A percentile compares a stretch with the other conserved stretches of the same genome.
Conservation (phyloP, 345 rosid genomes). For the Salix viminalis region DNA sequence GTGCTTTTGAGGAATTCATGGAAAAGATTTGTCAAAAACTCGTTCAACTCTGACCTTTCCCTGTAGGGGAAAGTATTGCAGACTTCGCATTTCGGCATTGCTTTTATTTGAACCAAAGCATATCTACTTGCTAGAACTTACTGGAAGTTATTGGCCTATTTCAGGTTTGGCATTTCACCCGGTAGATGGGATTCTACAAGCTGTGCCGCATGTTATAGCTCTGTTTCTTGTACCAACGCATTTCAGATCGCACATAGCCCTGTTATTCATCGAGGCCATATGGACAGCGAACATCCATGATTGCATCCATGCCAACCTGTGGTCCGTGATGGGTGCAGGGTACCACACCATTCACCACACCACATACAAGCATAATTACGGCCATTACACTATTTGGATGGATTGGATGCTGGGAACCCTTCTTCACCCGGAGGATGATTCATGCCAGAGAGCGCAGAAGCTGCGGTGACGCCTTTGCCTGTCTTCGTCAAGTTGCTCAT, state of each 20-base stretch:
- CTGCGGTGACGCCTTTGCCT: slow-evolving; percentile 3
- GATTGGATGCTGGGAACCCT: slow-evolving; percentile 97
- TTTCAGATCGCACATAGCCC: slow-evolving; percentile 64
- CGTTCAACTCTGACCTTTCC: no score
- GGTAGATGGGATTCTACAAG: slow-evolving; percentile 85
- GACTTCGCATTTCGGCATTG: not conserved
- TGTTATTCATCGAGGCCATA: slow-evolving; percentile 70
- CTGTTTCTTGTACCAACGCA: slow-evolving; percentile 75
- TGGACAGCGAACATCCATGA: slow-evolving; percentile 97
- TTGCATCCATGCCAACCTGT: slow-evolving; percentile 69
- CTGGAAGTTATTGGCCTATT: not conserved
- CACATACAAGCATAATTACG: slow-evolving; percentile 92
- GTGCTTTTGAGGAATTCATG: not conserved
- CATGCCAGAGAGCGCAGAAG: not conserved
- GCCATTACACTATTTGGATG: slow-evolving; percentile 96
- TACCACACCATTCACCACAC: slow-evolving; percentile 97
- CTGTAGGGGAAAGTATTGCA: not conserved
- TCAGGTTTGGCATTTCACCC: slow-evolving; percentile 95
- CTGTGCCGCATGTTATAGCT: slow-evolving; percentile 74
- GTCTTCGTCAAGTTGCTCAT: not conserved
- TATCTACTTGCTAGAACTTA: not conserved
- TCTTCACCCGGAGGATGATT: slow-evolving; percentile 63
- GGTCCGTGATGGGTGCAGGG: slow-evolving; percentile 99
- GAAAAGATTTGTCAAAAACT: not conserved
- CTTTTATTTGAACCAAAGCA: not conserved